These are phyloP conservation scores for Entonaema liquescens DNA, from an alignment of 495 filamentous ascomycete species.

Conservation along the genomic window DNA sequence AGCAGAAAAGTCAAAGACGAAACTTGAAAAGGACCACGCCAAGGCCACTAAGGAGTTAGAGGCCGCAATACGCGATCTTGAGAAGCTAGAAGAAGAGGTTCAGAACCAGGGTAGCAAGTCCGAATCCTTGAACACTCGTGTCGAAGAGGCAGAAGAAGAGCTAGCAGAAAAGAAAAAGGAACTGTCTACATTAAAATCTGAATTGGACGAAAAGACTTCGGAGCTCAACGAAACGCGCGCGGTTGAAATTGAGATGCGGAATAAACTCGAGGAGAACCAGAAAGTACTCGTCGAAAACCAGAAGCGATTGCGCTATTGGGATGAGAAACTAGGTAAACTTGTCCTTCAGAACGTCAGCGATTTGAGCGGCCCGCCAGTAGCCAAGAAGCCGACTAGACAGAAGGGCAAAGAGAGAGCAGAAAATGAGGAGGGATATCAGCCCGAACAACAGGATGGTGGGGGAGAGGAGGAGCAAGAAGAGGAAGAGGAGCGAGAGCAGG, in stretches of 20 bases:
- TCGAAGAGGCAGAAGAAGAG: slow-evolving; percentile 86
- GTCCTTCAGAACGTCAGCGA: slow-evolving; percentile 80
- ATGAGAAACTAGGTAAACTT: slow-evolving; percentile 85
- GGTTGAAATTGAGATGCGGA: slow-evolving; percentile 96
- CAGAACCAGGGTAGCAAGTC: slow-evolving; percentile 77
- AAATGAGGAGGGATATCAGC: slow-evolving; percentile 27
- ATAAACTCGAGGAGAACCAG: slow-evolving; percentile 95
- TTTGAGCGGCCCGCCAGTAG: slow-evolving; percentile 60
- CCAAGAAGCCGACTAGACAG: slow-evolving; percentile 35
- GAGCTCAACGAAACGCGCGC: slow-evolving; percentile 91
- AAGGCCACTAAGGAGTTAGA: slow-evolving; percentile 81
- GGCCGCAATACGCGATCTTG: slow-evolving; percentile 72
- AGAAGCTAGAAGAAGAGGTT: slow-evolving; percentile 78
- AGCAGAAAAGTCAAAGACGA: slow-evolving; percentile 88
- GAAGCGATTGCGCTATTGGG: slow-evolving; percentile 83
- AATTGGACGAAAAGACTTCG: slow-evolving; percentile 84
- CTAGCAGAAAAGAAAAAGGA: slow-evolving; percentile 82
- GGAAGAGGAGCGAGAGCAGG: slow-evolving; percentile 34
- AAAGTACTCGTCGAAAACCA: slow-evolving; percentile 89
- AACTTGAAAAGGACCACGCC: slow-evolving; percentile 81
- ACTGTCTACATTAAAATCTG: slow-evolving; percentile 77
- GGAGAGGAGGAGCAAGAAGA: slow-evolving; percentile 45
- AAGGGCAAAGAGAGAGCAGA: slow-evolving; percentile 25
- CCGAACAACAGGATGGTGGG: too few relatives aligned
- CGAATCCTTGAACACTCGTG: slow-evolving; percentile 73